Base-by-base conservation (phyloP, 352 stramenopile species). In the Phytopythium ostracodes region DNA sequence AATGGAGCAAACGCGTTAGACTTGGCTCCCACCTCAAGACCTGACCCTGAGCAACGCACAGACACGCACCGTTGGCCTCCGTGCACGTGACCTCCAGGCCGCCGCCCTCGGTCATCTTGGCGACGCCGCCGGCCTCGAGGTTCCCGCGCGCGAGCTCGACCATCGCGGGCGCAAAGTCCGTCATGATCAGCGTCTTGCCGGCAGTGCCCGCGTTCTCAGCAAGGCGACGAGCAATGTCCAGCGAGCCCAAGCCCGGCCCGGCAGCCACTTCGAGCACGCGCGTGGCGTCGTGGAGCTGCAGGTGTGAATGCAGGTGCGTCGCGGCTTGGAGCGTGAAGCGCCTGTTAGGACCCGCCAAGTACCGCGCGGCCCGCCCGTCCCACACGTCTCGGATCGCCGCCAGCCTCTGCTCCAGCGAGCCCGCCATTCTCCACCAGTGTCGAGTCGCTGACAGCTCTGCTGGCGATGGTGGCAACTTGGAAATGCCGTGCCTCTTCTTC, bases 211-310 rank as follows among this genome's bases (percentile, higher is more conserved):
- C 49, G 27, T 33, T 4, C 56, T 11, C 40, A 29, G 44, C 50
- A 42, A 66, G 72, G 49, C 24, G 72, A 33, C 66, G 51, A 7
- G 75, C 38, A 11, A 72, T 56, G 53, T 84, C 78, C 0, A 74
- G 54, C 10, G 73, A 78, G 14, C 78, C 75, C 11, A 88, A 42
- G 6, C 75, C 78, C 11, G 60, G 71, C 14, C 78, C 78, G 0
- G 75, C 69, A 9, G 73, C 78, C 46, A 88, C 67, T 60, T 88
- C 75, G 1, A 88, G 66, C 47, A 84, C 73, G 40, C 63, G 71
- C 29, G 62, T 53, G 12, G 78, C 75, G 1, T 14, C 14, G 27
- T 78, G 61, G 2, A 88, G 71, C 51, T 88, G 59, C 78, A 88
- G 72, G 58, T 82, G 65, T 2, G 65, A 56, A 70, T 88, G 73